A percentile compares a stretch with the other conserved stretches of the same genome.
These are phyloP conservation scores for Annulohypoxylon moriforme DNA, from an alignment of 495 filamentous ascomycete species.

Conservation along the genomic window DNA sequence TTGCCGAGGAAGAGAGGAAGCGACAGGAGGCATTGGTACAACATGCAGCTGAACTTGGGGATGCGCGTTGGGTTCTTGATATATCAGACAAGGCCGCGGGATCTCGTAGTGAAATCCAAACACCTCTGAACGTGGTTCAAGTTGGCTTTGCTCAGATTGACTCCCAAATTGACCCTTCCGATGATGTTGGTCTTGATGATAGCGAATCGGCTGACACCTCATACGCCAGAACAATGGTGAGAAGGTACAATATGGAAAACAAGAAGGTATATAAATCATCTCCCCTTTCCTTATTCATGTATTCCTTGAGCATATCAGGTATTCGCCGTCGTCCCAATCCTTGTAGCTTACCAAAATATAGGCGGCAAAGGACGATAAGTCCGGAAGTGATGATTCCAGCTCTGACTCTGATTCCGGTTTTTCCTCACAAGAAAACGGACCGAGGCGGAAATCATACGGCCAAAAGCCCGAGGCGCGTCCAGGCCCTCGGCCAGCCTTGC, in stretches of 20 bases:
- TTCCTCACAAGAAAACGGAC: slow-evolving; percentile 25
- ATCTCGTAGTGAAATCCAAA: slow-evolving; percentile 37
- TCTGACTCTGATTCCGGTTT: slow-evolving; percentile 36
- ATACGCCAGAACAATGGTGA: slow-evolving; percentile 40
- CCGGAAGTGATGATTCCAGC: slow-evolving; percentile 28
- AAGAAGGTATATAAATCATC: slow-evolving; percentile 48
- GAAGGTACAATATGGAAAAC: slow-evolving; percentile 57
- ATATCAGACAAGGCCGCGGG: slow-evolving; percentile 32
- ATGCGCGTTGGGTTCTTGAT: slow-evolving; percentile 88
- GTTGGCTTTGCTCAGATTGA: slow-evolving; percentile 64
- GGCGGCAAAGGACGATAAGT: slow-evolving; percentile 26
- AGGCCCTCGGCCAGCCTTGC: slow-evolving; percentile 19
- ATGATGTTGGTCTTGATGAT: slow-evolving; percentile 45
- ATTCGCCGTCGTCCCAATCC: background rate
- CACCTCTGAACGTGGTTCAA: slow-evolving; percentile 57
- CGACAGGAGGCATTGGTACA: slow-evolving; percentile 75
- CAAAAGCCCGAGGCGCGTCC: slow-evolving; percentile 26
- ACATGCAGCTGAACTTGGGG: slow-evolving; percentile 78
- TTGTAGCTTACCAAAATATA: slow-evolving; percentile 25
- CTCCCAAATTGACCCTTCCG: slow-evolving; percentile 58
- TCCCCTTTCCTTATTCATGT: no score
- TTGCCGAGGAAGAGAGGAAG: slow-evolving; percentile 80
- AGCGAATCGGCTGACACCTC: slow-evolving; percentile 46
- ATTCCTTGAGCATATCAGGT: background rate
- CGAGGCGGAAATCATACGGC: slow-evolving; percentile 33